phyloP scores from a whole-genome alignment of 148 eudicot genomes.

The Dianthus caryophyllus region DNA sequence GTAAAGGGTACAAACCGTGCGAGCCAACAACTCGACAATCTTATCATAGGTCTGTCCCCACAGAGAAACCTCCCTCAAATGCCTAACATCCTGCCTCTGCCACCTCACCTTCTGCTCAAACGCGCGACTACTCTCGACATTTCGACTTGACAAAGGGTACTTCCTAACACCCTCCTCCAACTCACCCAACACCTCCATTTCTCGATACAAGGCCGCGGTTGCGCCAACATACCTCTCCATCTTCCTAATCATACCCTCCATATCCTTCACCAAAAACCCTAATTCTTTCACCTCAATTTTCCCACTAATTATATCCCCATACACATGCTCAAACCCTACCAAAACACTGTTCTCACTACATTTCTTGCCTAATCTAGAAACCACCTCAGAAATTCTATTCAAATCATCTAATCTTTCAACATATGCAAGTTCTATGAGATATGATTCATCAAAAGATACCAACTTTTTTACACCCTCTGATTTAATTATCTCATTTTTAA shows the following conservation, averaged over 20 bases:
- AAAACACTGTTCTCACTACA: conserved; percentile 62
- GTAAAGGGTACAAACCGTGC: conserved; percentile 75
- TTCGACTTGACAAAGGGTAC: conserved; percentile 47
- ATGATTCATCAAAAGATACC: conserved; percentile 48
- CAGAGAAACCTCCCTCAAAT: conserved; percentile 59
- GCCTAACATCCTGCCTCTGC: conserved; percentile 80
- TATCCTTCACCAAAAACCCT: conserved; percentile 72
- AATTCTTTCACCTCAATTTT: conserved; percentile 51
- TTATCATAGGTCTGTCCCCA: conserved; percentile 91
- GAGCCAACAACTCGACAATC: conserved; percentile 64
- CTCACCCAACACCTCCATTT: conserved; percentile 73
- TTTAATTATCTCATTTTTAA: conserved; percentile 50
- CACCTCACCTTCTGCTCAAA: conserved; percentile 74
- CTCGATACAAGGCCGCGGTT: conserved; percentile 55
- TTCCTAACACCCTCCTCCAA: conserved; percentile 59
- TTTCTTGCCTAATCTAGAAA: conserved; percentile 72
- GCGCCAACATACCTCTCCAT: conserved; percentile 69
- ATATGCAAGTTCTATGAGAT: conserved; percentile 53
- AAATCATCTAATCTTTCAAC: conserved; percentile 74
- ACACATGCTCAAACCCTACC: conserved; percentile 81
- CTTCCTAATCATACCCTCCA: conserved; percentile 74
- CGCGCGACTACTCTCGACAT: conserved; percentile 56
- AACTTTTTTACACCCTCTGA: conserved; percentile 58
- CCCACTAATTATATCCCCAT: conserved; percentile 56
- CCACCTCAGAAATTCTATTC: conserved; percentile 55